Conservation (phyloP, 176 grass and related monocot genomes). For the Pontederia paniculata region DNA sequence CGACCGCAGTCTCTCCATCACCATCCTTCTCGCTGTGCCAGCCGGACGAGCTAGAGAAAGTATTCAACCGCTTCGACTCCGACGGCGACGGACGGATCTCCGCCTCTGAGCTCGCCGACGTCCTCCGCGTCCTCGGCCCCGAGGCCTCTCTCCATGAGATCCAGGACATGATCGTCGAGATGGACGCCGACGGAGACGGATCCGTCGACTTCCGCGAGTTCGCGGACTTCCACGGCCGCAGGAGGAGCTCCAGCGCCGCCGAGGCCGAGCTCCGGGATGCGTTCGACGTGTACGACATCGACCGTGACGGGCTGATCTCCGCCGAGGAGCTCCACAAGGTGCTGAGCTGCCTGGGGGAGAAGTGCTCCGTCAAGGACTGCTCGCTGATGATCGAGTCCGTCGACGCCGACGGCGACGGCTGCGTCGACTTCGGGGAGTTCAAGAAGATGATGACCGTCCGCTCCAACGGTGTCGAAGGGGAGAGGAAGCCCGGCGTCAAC, state of each 20-base stretch:
- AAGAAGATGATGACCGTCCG: constrained; percentile 45
- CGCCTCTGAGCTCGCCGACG: constrained; percentile 27
- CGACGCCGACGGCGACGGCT: constrained; percentile 40
- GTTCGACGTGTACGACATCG: constrained; percentile 48
- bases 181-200: constrained; percentile 50
- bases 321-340: constrained; percentile 46
- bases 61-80: constrained; percentile 42
- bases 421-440: constrained; percentile 54
- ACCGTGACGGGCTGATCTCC: constrained; percentile 45
- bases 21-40: not conserved
- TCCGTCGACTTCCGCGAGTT: constrained; percentile 50
- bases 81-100: constrained; percentile 63
- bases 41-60: constrained; percentile 28
- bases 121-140: constrained; percentile 30
- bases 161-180: constrained; percentile 49
- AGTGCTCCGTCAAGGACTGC: constrained; percentile 59
- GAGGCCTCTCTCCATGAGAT: constrained; percentile 28
- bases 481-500: not conserved
- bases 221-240: constrained; percentile 33
- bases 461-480: not conserved
- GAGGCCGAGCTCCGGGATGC: constrained; percentile 43
- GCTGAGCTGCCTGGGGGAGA: constrained; percentile 36
- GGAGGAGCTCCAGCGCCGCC: not conserved
- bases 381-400: constrained; percentile 47
- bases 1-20: not conserved